Evolutionary conservation across 106 monocot genomes (phyloP), one percentile per base, ranked within the genome.

Genomic region (Phalaenopsis aphrodite): DNA sequence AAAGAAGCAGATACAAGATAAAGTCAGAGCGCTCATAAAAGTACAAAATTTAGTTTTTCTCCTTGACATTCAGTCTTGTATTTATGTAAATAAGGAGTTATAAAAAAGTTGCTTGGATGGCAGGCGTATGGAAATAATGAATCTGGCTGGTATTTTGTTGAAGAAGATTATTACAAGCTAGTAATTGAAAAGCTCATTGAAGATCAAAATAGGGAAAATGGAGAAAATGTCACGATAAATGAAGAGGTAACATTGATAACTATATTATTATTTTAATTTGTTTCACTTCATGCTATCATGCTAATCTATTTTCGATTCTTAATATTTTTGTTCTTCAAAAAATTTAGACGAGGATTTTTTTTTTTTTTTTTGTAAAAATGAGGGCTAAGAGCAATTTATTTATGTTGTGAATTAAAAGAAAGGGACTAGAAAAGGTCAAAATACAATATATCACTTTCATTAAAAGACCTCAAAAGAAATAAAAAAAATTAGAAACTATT

Each of bases 91-190:
- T 43, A 74, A 4, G 42, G 42, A 18, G 8, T n/a, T 8, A 45
- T 42, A 6, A 18, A n/a, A 43, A 43, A 4, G 42, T 74, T 42
- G 16, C 1, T 74, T 74, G 74, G 43, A 42, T 42, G 74, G 41
- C 19, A 45, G 74, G 74, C 37, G 41, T 74, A 74, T 74, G 74
- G 74, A 74, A 43, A 74, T 1, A 74, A 74, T 45, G 74, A 74
- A 43, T 42, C 74, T 18, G 74, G 8, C 41, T 74, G 74, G 74
- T 74, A 74, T 74, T 74, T 74, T 74, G 74, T 74, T 19, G 74
- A 74, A 74, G 74, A 74, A 45, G n/a, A 45, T 45, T 74, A 74
- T n/a, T 74, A 74, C 74, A 74, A 45, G 74, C 74, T 74, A 14
- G 74, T 18, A 12, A 74, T 74, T 8, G 74, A 74, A 19, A 74